A percentile compares a stretch with the other conserved stretches of the same genome.
Evolutionary conservation across 192 early-diverging fungal genomes (phyloP).

Genomic region (Geosiphon pyriformis): DNA sequence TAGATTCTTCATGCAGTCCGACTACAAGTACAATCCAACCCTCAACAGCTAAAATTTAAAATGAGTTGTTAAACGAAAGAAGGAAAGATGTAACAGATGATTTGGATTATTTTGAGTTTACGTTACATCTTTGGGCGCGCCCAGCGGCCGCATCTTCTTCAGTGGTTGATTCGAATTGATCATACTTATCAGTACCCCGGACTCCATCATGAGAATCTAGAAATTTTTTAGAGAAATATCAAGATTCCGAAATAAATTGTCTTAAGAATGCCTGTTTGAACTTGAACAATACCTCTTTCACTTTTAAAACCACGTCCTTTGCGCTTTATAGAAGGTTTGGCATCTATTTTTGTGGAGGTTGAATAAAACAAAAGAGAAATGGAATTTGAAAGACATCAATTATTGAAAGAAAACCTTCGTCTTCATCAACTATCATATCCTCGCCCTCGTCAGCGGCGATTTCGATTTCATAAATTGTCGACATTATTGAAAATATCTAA

Average conservation of each 20-base stretch:
- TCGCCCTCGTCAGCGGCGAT: constrained; percentile 12
- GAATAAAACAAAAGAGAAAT: not conserved
- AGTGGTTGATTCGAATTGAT: constrained; percentile 21
- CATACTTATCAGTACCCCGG: constrained; percentile 18
- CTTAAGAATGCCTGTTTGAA: not conserved
- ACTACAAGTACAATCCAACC: constrained; percentile 96
- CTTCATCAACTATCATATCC: constrained; percentile 22
- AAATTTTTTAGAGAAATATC: not conserved
- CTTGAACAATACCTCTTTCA: constrained; percentile 24
- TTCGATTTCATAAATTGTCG: constrained; percentile 23
- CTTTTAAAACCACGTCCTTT: constrained; percentile 42
- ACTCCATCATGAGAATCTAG: constrained; percentile 18
- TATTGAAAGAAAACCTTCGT: not conserved
- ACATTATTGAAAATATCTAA: too few species aligned
- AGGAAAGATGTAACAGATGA: too few species aligned
- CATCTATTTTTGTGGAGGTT: constrained; percentile 14
- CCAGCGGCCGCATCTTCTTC: constrained; percentile 21
- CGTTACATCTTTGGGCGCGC: constrained; percentile 13
- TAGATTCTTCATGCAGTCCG: constrained; percentile 91
- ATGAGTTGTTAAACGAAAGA: not conserved
- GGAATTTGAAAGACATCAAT: not conserved
- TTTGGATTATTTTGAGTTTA: not conserved
- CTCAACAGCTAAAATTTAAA: constrained; percentile 59
- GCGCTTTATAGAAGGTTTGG: constrained; percentile 29
- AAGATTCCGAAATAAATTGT: not conserved